Conservation (phyloP, 768 basidiomycete species). For the Mrakia blollopis region DNA sequence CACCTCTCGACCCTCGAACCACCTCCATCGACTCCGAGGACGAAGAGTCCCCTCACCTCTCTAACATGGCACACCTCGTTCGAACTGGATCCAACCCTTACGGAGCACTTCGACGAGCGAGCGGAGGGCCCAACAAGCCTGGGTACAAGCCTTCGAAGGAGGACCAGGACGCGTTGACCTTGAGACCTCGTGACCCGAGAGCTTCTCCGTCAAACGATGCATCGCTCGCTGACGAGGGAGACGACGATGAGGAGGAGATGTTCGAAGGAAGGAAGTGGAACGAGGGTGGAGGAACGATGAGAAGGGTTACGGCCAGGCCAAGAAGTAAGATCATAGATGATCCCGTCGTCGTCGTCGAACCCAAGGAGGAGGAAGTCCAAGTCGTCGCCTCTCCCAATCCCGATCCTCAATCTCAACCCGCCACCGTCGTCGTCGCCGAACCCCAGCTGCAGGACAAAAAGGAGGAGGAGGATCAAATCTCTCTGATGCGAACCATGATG, state of each 20-base stretch:
- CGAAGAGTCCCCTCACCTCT: neutral
- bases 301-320: neutral
- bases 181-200: too few species aligned
- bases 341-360: neutral
- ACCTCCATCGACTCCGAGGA: neutral
- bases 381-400: neutral
- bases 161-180: neutral
- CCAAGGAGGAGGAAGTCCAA: neutral
- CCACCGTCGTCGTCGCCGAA: too few species aligned
- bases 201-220: neutral
- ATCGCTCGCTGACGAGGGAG: neutral
- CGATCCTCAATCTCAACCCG: too few species aligned
- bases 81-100: slow-evolving; percentile 6
- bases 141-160: neutral
- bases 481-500: neutral
- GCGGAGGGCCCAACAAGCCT: neutral
- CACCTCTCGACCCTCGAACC: neutral
- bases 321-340: neutral
- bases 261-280: neutral
- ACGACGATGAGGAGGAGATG: neutral
- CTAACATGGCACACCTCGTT: slow-evolving; percentile 11
- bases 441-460: neutral
- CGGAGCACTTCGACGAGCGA: neutral
- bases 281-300: neutral
- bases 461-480: neutral